These are phyloP conservation scores for Phellopilus nigrolimitatus DNA, from an alignment of 1,284 basidiomycete genomes.

Conservation along the genomic window DNA sequence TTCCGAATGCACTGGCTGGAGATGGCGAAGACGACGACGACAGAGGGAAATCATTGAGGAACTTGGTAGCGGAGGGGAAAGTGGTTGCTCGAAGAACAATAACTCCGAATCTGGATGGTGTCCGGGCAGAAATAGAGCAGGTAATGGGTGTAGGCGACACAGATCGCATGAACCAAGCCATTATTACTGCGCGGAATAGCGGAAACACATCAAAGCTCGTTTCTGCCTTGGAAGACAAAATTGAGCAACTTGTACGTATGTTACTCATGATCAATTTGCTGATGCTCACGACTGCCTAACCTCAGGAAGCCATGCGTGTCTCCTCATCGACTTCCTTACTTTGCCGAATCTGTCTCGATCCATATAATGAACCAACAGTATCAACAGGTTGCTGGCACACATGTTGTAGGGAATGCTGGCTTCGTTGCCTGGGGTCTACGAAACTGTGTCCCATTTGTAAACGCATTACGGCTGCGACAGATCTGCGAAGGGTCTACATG, in stretches of 20 bases:
- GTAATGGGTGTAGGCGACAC: slow-evolving; percentile 40
- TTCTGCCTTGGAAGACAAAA: slow-evolving; percentile 54
- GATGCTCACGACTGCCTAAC: slow-evolving; percentile 4
- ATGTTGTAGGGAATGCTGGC: slow-evolving; percentile 74
- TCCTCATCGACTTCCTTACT: slow-evolving; percentile 45
- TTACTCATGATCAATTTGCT: slow-evolving; percentile 3
- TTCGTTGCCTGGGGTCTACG: slow-evolving; percentile 73
- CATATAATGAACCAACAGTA: slow-evolving; percentile 69
- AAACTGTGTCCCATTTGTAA: slow-evolving; percentile 81
- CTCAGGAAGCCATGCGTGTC: slow-evolving; percentile 43
- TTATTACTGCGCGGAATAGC: slow-evolving; percentile 43
- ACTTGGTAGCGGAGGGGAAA: slow-evolving; percentile 49
- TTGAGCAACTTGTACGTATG: slow-evolving; percentile 49
- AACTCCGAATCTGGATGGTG: slow-evolving; percentile 26
- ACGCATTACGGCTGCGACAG: slow-evolving; percentile 67
- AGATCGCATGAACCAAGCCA: slow-evolving; percentile 45
- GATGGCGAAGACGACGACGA: slow-evolving; percentile 32
- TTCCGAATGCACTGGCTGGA: slow-evolving; percentile 30
- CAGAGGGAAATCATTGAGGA: slow-evolving; percentile 38
- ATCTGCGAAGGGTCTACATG: slow-evolving; percentile 65
- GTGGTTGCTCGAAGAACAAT: slow-evolving; percentile 30
- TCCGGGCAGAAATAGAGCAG: slow-evolving; percentile 39
- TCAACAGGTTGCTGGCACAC: slow-evolving; percentile 86
- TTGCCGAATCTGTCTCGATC: slow-evolving; percentile 74
- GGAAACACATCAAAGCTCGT: slow-evolving; percentile 46